Conservation (phyloP, 305 asterid genomes). For the Withania somnifera region DNA sequence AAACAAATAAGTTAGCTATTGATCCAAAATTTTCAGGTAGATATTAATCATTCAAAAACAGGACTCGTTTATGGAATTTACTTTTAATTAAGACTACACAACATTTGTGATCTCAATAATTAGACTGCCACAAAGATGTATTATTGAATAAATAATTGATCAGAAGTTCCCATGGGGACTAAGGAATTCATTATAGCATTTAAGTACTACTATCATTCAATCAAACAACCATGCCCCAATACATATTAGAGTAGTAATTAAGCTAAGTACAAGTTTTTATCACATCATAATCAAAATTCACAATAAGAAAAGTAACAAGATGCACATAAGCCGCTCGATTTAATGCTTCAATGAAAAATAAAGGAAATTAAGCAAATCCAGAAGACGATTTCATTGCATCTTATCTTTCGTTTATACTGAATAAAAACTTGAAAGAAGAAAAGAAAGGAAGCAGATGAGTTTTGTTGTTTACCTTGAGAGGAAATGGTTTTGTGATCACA, state of each 20-base stretch:
- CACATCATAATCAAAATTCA: not conserved
- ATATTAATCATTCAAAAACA: not conserved
- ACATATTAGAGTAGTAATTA: not conserved
- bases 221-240: not conserved
- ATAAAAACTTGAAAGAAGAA: not conserved
- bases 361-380: not conserved
- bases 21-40: not conserved
- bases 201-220: too few relatives aligned
- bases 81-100: not conserved
- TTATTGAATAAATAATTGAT: not conserved
- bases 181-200: not conserved
- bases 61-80: not conserved
- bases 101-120: not conserved
- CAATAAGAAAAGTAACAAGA: not conserved
- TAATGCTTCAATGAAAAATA: not conserved
- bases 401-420: not conserved
- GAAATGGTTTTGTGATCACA: not conserved
- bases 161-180: not conserved
- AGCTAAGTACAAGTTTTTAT: not conserved
- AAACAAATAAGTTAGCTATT: not conserved
- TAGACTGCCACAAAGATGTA: not conserved
- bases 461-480: not conserved
- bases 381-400: not conserved
- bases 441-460: not conserved
- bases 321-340: not conserved